Percentiles rank a stretch among this genome's conserved stretches.
phyloP scores from a whole-genome alignment of 1,284 basidiomycete genomes.

The Ceratobasidium sp. region DNA sequence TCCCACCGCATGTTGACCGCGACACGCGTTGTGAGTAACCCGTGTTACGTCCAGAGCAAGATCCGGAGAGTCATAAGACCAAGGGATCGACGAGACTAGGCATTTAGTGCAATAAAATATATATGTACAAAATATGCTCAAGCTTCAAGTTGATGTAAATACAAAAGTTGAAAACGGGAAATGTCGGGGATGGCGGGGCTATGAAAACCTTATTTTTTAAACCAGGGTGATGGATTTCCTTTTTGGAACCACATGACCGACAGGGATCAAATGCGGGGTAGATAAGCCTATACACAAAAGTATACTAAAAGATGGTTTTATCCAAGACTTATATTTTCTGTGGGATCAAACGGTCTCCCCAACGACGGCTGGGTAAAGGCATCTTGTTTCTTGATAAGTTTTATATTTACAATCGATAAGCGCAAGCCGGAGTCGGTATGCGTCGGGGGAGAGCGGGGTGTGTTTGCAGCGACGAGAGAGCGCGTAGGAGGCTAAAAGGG shows the following conservation, averaged over 20 bases:
- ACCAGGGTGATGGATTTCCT: slow-evolving; percentile 30
- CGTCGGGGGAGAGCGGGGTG: neutral
- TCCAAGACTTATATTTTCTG: neutral
- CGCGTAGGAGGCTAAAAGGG: neutral
- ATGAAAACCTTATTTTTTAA: neutral
- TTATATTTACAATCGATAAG: neutral
- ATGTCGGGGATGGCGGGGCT: slow-evolving; percentile 31
- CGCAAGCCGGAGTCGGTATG: neutral
- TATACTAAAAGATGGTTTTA: slow-evolving; percentile 38
- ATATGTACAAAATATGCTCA: neutral
- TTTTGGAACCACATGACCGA: slow-evolving; percentile 28
- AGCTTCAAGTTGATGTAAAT: neutral
- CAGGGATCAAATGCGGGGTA: slow-evolving; percentile 32
- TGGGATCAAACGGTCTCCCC: neutral
- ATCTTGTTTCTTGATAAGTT: neutral
- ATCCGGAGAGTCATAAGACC: slow-evolving; percentile 2
- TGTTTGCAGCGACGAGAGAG: neutral
- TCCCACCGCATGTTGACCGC: too few relatives aligned
- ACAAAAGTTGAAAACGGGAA: neutral
- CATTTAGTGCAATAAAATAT: too few relatives aligned
- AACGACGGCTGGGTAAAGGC: neutral
- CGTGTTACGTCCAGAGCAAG: too few relatives aligned
- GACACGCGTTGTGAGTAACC: too few relatives aligned
- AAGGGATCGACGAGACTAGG: too few relatives aligned
- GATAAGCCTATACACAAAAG: slow-evolving; percentile 29